Evolutionary conservation across 345 rosid genomes (phyloP), one percentile per base, ranked within the genome.

Genomic region (Melaleuca alternifolia): DNA sequence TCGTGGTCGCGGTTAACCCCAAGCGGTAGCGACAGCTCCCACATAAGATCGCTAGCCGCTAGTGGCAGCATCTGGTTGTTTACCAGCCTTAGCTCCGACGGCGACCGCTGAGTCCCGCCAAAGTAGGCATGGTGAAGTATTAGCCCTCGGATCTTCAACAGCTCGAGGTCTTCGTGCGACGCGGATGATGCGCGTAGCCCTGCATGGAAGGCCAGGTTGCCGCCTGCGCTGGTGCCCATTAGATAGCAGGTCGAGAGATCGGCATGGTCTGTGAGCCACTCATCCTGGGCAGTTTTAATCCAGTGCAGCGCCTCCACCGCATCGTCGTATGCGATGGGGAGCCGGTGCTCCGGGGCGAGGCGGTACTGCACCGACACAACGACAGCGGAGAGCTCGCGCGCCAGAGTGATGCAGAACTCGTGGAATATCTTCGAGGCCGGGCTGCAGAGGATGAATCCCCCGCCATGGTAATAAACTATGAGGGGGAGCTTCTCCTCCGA

Each of bases 221-320:
- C 94, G 5, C 98, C 98, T 5, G 96, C 91, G 84, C 96, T 94
- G 2, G 61, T 13, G 3, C 98, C 98, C 94, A 90, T 90, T 1
- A 94, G 85, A 62, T 87, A 93, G 61, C 92, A 93, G 0, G 52
- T 87, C 8, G 89, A 86, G 37, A 91, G 52, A 57, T 93, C 93
- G n/a, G 87, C 94, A n/a, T 87, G 87, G 6, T 89, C 53, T 5
- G 5, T 71, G 26, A 94, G 57, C 95, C 96, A 93, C 4, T 87
- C 92, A 0, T 91, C 92, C 3, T 50, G 83, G 51, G 54, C n/a
- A 83, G 85, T 57, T 88, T 51, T 85, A 83, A 94, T 88, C 91
- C 88, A 91, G 7, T 86, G 85, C 62, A 95, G 54, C 2, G 85
- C 88, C 81, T 86, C 85, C 79, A 86, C 15, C 3, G 88, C 85